Conservation (phyloP, 2,329 filamentous ascomycete species). For the Shiraia sp. region DNA sequence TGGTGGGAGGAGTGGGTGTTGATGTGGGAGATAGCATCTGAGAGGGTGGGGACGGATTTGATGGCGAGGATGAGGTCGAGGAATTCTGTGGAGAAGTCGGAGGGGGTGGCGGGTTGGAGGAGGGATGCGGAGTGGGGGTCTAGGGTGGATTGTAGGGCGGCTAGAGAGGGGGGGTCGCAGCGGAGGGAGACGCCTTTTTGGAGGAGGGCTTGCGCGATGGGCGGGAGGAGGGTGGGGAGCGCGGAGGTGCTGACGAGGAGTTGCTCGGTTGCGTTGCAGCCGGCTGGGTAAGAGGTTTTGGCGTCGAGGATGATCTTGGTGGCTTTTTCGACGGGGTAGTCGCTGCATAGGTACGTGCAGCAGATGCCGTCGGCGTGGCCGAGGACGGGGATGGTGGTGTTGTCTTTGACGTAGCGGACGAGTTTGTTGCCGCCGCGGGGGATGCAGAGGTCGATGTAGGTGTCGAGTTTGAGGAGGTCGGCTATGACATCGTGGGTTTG, state of each 20-base stretch:
- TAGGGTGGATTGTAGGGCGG: conserved; percentile 59
- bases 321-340: conserved; percentile 74
- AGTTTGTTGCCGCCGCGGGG: conserved; percentile 89
- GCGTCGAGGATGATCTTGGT: conserved; percentile 81
- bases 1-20: conserved; percentile 91
- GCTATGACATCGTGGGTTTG: conserved; percentile 90
- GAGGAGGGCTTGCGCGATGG: conserved; percentile 73
- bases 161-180: conserved; percentile 73
- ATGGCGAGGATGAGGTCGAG: conserved; percentile 82
- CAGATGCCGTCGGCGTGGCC: conserved; percentile 96
- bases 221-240: conserved; percentile 68
- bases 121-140: conserved; percentile 46
- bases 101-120: conserved; percentile 67
- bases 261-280: conserved; percentile 93
- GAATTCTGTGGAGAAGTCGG: conserved; percentile 88
- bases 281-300: conserved; percentile 92
- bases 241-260: conserved; percentile 79
- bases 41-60: conserved; percentile 69
- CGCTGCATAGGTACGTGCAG: conserved; percentile 78
- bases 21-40: conserved; percentile 82
- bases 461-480: conserved; percentile 81
- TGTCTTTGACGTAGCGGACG: conserved; percentile 84
- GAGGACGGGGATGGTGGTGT: conserved; percentile 91
- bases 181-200: conserved; percentile 78
- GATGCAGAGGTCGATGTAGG: conserved; percentile 92